Conservation (phyloP, 352 stramenopile species). For the Globisporangium nunn region DNA sequence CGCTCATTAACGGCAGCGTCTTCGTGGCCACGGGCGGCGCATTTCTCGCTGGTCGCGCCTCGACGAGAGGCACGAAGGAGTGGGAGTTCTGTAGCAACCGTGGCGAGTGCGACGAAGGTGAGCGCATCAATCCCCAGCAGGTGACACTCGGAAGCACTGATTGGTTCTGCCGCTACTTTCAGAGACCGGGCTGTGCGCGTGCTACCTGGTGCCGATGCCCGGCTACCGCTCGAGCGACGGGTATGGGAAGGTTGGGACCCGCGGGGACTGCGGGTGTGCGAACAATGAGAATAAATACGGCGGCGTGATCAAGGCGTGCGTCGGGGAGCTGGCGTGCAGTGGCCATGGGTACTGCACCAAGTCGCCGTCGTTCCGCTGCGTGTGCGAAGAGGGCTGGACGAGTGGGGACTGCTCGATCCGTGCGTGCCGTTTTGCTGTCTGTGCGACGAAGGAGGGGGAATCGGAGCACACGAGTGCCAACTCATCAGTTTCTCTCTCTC, state of each 20-base stretch:
- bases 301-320: conserved; percentile 44
- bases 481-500: background rate
- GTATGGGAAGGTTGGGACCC: conserved; percentile 77
- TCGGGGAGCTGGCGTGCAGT: conserved; percentile 65
- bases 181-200: conserved; percentile 46
- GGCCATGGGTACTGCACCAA: conserved; percentile 62
- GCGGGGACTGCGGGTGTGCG: conserved; percentile 90
- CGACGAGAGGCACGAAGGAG: conserved; percentile 83
- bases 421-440: conserved; percentile 14
- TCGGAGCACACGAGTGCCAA: background rate
- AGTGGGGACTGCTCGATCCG: conserved; percentile 55
- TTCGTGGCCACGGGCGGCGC: conserved; percentile 35
- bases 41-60: conserved; percentile 33
- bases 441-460: background rate
- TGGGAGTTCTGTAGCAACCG: conserved; percentile 85
- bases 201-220: conserved; percentile 60
- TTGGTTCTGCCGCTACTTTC: conserved; percentile 10
- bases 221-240: conserved; percentile 79
- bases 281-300: conserved; percentile 77
- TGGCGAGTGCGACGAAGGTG: conserved; percentile 72
- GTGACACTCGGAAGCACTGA: background rate
- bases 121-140: background rate
- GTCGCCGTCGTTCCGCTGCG: conserved; percentile 43
- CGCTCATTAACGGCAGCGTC: conserved; percentile 42
- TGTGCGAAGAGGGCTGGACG: conserved; percentile 55